Base-by-base conservation (phyloP, 129 eudicot species). In the Rutidosis leptorrhynchoides region DNA sequence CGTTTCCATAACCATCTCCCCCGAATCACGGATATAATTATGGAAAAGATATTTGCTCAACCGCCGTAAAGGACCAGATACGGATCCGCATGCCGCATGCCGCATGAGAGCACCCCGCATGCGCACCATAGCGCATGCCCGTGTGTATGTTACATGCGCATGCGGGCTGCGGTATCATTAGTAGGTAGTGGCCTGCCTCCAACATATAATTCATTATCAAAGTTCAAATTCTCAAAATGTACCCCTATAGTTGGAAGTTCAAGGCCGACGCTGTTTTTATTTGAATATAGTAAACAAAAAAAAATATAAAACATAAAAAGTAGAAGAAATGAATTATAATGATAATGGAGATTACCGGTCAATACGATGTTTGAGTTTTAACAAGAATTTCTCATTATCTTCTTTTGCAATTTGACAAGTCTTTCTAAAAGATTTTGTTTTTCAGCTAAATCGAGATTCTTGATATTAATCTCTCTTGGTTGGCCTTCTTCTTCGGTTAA, bases 301-400 rank as follows among this genome's bases (percentile, higher is more conserved):
- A 6, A 58, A 23, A 48, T 14, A 0, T 12, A 43, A 11, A 17
- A 2, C 46, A 24, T 29, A 62, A 57, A 46, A 35, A 48, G 12
- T 3, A 19, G 40, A 29, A 62, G 28, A 26, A 57, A 35, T 6
- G 16, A 30, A 49, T 25, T 12, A 51, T n/a, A 17, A 19, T 17
- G 46, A 4, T 51, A 59, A 32, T 22, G 37, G 7, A 51, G 64
- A 58, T 83, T 81, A 92, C 98, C 95, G 81, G 58, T 92, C 94
- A 55, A 92, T 83, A 35, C 98, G 73, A 37, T 82, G 33, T 71
- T 79, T 85, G 62, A 92, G 88, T 56, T 82, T 88, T 60, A 83
- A 69, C 95, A 92, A 76, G 78, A 92, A 92, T 45, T 68, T 85
- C 79, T 92, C 95, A 45, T 92, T 85, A 78, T 88, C 96, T 73